phyloP scores from a whole-genome alignment of 768 basidiomycete species.

The Boletus reticulatus region DNA sequence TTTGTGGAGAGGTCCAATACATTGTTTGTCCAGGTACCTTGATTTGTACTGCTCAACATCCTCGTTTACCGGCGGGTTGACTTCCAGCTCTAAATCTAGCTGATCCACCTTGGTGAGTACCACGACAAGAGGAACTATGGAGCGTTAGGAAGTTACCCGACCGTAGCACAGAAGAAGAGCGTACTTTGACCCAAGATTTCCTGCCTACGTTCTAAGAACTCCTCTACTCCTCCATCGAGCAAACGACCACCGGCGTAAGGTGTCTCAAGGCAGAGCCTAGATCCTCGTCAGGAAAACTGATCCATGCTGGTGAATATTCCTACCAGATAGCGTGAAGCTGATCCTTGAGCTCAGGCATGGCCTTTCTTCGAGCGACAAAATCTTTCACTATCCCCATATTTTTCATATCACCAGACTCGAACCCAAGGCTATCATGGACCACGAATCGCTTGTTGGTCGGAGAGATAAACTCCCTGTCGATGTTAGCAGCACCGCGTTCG shows the following conservation, averaged over 20 bases:
- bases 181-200: conserved; percentile 10
- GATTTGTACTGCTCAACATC: background rate
- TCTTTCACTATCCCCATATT: conserved; percentile 1
- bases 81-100: background rate
- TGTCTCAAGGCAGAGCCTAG: conserved; percentile 17
- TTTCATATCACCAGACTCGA: conserved; percentile 3
- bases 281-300: background rate
- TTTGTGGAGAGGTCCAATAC: background rate
- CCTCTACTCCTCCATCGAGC: conserved; percentile 12
- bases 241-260: conserved; percentile 13
- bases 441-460: conserved; percentile 11
- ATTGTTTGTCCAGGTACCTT: background rate
- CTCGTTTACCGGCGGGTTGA: background rate
- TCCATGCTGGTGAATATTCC: background rate
- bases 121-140: conserved; percentile 9
- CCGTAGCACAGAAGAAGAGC: background rate
- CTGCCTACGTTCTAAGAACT: background rate
- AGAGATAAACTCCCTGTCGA: conserved; percentile 13
- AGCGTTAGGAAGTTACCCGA: background rate
- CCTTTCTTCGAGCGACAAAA: conserved; percentile 5
- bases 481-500: conserved; percentile 6
- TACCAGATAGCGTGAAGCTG: conserved; percentile 17
- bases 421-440: conserved; percentile 2
- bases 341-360: background rate
- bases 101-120: conserved; percentile 18